phyloP scores from a whole-genome alignment of 176 grass and related monocot genomes.

The Leersia perrieri region DNA sequence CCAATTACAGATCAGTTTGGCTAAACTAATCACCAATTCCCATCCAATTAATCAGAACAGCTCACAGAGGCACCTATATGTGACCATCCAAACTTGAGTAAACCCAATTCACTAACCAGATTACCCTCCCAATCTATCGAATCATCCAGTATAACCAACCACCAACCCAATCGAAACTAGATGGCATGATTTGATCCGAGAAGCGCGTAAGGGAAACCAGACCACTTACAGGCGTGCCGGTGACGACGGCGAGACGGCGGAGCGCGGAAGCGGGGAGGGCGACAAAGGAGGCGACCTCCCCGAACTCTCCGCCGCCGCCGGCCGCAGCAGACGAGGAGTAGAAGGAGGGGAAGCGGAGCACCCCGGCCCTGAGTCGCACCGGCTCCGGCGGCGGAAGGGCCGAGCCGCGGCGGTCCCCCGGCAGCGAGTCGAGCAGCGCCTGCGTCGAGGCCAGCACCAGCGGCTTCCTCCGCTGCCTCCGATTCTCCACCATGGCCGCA shows the following conservation, averaged over 20 bases:
- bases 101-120: not conserved
- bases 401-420: constrained; percentile 25
- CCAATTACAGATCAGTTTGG: not conserved
- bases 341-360: constrained; percentile 57
- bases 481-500: constrained; percentile 59
- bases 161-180: not conserved
- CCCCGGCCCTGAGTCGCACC: constrained; percentile 55
- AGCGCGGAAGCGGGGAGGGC: constrained; percentile 48
- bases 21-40: not conserved
- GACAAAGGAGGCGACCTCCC: constrained; percentile 58
- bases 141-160: not conserved
- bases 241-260: constrained; percentile 59
- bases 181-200: not conserved
- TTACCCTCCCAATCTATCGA: not conserved
- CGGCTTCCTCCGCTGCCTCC: constrained; percentile 56
- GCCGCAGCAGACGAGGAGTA: not conserved
- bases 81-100: not conserved
- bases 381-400: constrained; percentile 4
- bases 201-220: not conserved
- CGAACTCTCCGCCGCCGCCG: constrained; percentile 39
- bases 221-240: constrained; percentile 63
- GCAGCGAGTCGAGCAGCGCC: constrained; percentile 71
- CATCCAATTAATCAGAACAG: not conserved
- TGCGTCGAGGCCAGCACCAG: constrained; percentile 79
- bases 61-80: not conserved